Evolutionary conservation across 1,139 yeast species (phyloP).

Genomic region (Suhomyces kunorum): DNA sequence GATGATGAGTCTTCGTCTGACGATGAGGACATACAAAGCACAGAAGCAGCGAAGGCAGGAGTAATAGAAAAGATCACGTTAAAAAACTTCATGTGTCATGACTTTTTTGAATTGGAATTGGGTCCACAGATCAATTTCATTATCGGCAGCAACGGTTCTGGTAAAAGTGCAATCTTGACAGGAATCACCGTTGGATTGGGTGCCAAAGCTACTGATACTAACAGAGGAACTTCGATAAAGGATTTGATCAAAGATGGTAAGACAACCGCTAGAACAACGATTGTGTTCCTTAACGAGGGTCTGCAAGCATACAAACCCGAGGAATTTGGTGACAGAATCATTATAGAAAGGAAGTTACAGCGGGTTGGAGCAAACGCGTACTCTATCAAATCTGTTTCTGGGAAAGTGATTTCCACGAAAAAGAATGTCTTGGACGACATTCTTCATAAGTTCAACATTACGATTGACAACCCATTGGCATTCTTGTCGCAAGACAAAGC

Average conservation of each 20-base stretch:
- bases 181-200: constrained; percentile 91
- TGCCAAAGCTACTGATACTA: constrained; percentile 90
- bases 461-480: constrained; percentile 90
- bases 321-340: constrained; percentile 65
- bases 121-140: constrained; percentile 90
- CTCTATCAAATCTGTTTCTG: constrained; percentile 51
- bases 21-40: constrained; percentile 20
- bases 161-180: constrained; percentile 89
- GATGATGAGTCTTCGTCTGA: constrained; percentile 11
- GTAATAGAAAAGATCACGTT: constrained; percentile 58
- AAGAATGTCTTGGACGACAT: constrained; percentile 69
- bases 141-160: constrained; percentile 93
- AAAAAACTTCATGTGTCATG: constrained; percentile 82
- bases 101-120: constrained; percentile 68
- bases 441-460: constrained; percentile 68
- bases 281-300: constrained; percentile 65
- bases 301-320: constrained; percentile 63
- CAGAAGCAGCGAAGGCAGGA: constrained; percentile 50
- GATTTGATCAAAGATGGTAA: constrained; percentile 79
- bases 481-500: constrained; percentile 95
- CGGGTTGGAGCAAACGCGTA: constrained; percentile 54
- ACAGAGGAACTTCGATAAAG: constrained; percentile 73
- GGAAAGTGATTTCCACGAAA: constrained; percentile 58
- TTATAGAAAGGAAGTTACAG: constrained; percentile 68
- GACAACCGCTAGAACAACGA: constrained; percentile 58